Percentiles rank a stretch among this genome's conserved stretches.
phyloP scores from a whole-genome alignment of 768 basidiomycete genomes.

The Boletales sp. region DNA sequence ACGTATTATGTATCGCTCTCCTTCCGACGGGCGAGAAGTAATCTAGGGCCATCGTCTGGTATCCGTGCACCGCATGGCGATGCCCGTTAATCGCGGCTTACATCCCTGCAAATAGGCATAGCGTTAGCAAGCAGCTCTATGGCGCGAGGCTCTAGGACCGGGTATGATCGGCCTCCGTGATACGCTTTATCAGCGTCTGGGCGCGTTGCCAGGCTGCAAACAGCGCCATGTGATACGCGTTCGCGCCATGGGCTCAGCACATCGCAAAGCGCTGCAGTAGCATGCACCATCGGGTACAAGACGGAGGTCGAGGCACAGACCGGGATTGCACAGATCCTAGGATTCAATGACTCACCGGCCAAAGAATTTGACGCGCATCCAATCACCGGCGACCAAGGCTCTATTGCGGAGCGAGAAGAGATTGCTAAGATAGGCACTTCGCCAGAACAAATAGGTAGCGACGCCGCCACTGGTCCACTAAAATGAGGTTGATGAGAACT shows the following conservation, averaged over 20 bases:
- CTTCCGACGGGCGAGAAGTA: too few species aligned
- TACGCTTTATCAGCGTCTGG: constrained; percentile 7
- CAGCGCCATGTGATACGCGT: not conserved
- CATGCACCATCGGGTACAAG: not conserved
- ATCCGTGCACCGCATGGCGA: too few species aligned
- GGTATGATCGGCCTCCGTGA: constrained; percentile 6
- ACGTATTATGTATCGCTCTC: too few species aligned
- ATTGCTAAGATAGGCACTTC: constrained; percentile 91
- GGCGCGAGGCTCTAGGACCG: too few species aligned
- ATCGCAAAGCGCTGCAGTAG: constrained; percentile 3
- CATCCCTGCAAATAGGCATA: too few species aligned
- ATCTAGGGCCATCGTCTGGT: too few species aligned
- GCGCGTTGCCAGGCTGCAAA: too few species aligned
- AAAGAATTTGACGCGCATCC: constrained; percentile 88
- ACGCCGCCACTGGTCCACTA: constrained; percentile 88
- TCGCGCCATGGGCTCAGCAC: not conserved
- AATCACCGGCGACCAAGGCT: constrained; percentile 87
- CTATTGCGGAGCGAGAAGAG: constrained; percentile 93
- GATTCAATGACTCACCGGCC: constrained; percentile 59
- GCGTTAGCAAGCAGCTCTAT: too few species aligned
- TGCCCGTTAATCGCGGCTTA: too few species aligned
- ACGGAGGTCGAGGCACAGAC: too few species aligned
- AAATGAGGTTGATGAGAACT: not conserved
- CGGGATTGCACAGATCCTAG: constrained; percentile 7
- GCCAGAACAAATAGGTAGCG: constrained; percentile 84